Evolutionary conservation across 1,284 basidiomycete species (phyloP).

Genomic region (Cutaneotrichosporon mucoides): DNA sequence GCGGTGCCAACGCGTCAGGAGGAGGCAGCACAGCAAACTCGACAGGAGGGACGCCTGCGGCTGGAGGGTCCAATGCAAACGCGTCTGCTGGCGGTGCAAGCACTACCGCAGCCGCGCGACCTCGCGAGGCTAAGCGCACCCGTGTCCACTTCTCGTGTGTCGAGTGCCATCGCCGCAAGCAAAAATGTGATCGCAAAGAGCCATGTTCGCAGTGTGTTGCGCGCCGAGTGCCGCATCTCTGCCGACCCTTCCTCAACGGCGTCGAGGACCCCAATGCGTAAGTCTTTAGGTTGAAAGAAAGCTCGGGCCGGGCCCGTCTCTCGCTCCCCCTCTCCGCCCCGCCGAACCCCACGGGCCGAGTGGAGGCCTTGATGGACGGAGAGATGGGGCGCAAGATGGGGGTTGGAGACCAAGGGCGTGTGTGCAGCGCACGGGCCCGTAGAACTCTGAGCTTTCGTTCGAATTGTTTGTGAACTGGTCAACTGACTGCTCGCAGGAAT

Average conservation of each 20-base stretch:
- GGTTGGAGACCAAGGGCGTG: no score
- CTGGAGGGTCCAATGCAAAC: constrained; percentile 22
- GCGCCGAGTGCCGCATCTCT: constrained; percentile 49
- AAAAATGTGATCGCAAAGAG: constrained; percentile 48
- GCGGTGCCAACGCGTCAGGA: neutral
- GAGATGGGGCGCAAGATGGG: no score
- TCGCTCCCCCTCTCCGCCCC: neutral
- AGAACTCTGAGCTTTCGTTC: no score
- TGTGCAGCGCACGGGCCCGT: neutral
- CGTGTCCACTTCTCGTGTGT: constrained; percentile 49
- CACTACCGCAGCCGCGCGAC: neutral
- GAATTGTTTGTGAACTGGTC: no score
- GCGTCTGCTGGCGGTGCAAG: no score
- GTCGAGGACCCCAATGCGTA: constrained; percentile 49
- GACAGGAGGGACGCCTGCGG: neutral
- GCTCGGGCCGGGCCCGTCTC: neutral
- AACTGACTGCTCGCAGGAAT: constrained; percentile 26
- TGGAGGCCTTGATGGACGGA: no score
- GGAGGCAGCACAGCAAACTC: neutral
- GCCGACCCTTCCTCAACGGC: constrained; percentile 51
- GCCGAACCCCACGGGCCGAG: neutral
- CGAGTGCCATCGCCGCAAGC: constrained; percentile 49
- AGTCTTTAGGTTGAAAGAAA: constrained; percentile 14
- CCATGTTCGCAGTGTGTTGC: constrained; percentile 51
- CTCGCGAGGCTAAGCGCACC: constrained; percentile 40